Conservation (phyloP, 805 yeast species). For the Yamadazyma laniorum region DNA sequence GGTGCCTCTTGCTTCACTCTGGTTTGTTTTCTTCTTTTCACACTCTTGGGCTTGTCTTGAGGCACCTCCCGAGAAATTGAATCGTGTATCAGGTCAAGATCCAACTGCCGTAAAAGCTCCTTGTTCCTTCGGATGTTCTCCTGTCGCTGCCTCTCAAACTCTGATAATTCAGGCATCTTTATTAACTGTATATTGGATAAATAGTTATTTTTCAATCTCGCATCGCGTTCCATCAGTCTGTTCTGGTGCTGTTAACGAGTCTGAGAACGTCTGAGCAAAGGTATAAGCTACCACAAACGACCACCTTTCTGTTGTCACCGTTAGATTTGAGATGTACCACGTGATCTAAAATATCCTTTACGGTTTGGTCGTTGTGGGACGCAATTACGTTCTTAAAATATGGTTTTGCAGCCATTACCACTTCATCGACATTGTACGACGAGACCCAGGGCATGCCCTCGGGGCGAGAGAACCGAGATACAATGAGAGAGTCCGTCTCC, state of each 20-base stretch:
- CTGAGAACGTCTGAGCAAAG: constrained; percentile 41
- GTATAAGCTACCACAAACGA: constrained; percentile 43
- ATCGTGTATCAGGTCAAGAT: constrained; percentile 56
- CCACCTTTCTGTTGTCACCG: constrained; percentile 30
- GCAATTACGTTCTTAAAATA: constrained; percentile 15
- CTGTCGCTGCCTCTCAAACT: constrained; percentile 68
- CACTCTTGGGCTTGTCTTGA: constrained; percentile 12
- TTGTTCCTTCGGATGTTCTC: constrained; percentile 83
- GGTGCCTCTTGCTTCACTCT: constrained; percentile 21
- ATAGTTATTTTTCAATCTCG: neutral
- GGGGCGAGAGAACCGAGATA: constrained; percentile 65
- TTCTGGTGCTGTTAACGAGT: constrained; percentile 8
- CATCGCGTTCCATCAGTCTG: neutral
- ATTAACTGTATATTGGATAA: neutral
- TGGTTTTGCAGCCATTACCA: constrained; percentile 19
- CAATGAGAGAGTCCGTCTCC: constrained; percentile 54
- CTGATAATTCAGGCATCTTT: constrained; percentile 41
- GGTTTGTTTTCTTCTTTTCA: constrained; percentile 25
- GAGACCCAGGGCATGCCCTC: constrained; percentile 95
- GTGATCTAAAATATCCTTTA: constrained; percentile 16
- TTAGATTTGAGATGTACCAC: constrained; percentile 10
- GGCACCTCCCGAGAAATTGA: constrained; percentile 51
- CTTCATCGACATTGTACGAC: constrained; percentile 37
- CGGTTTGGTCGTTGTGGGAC: constrained; percentile 8
- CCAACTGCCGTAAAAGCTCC: constrained; percentile 67